phyloP scores from a whole-genome alignment of 2,329 filamentous ascomycete genomes.

The Apiospora pterosperma region DNA sequence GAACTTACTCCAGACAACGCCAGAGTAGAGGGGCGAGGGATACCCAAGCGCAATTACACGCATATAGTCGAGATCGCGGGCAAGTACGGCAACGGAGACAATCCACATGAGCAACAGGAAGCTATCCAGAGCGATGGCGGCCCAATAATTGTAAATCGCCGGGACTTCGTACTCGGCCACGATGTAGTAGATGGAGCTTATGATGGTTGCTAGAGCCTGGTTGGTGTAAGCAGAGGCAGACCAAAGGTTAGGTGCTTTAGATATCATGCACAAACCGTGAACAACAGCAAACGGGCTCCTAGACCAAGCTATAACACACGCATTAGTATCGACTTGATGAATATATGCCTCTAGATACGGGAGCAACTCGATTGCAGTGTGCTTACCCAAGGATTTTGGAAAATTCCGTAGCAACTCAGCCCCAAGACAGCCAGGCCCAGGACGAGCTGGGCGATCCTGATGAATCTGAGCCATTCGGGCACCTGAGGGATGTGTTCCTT shows the following conservation, averaged over 20 bases:
- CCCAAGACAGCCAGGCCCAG: slow-evolving; percentile 43
- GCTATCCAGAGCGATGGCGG: slow-evolving; percentile 47
- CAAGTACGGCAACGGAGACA: slow-evolving; percentile 38
- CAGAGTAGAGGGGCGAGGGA: too few species aligned
- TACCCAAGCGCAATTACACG: too few species aligned
- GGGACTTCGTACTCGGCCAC: slow-evolving; percentile 37
- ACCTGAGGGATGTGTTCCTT: slow-evolving; percentile 44
- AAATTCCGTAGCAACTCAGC: slow-evolving; percentile 43
- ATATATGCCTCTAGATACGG: too few species aligned
- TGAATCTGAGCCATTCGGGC: slow-evolving; percentile 38
- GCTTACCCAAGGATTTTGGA: slow-evolving; percentile 25
- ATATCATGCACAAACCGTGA: slow-evolving; percentile 38
- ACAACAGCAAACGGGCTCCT: slow-evolving; percentile 27
- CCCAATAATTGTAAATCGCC: slow-evolving; percentile 51
- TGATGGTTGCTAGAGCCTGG: slow-evolving; percentile 40
- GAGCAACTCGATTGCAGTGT: background rate
- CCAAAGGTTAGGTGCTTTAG: slow-evolving; percentile 9
- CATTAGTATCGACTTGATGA: background rate
- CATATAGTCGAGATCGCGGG: slow-evolving; percentile 18
- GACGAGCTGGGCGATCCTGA: slow-evolving; percentile 44
- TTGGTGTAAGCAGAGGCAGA: slow-evolving; percentile 5
- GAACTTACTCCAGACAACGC: too few species aligned
- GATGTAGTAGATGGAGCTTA: slow-evolving; percentile 44
- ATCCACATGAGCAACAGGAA: slow-evolving; percentile 53
- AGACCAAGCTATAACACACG: slow-evolving; percentile 9